Evolutionary conservation across 225 moss, liverwort and hornwort species (phyloP), one percentile per base, ranked within the genome.

Genomic region (Polytrichum formosum): DNA sequence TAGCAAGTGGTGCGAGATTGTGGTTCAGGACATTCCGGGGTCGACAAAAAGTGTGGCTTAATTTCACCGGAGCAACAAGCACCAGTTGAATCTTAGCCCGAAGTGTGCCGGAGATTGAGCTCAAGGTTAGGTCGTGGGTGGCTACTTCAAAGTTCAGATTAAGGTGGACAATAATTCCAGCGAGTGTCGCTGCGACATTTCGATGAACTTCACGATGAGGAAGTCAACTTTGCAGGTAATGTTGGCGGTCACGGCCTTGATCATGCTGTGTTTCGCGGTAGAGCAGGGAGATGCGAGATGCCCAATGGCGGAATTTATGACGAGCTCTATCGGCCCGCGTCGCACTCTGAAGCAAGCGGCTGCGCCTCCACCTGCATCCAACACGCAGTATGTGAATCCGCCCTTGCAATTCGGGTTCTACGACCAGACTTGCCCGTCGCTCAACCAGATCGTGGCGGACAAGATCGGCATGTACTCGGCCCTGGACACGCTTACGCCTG

Each of bases 401-500:
- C 25, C 68, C 25, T 54, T 83, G 65, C 62, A 83, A 68, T 78
- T 72, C 25, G 88, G 80, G 6, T 87, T 18, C 71, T 91, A 91
- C 74, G 67, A 64, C 37, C 28, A 56, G 37, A 78, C 76, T 10
- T 91, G 91, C 62, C 86, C 91, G 37, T 77, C 78, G 17, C 6
- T 81, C 53, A 70, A 70, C 54, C 64, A 73, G 54, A 88, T 90
- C 26, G 85, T 90, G 66, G 71, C 77, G 61, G 83, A 90, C 64
- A 66, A 77, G 25, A 78, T 91, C 26, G 76, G 79, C 69, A 65
- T 54, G 64, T 59, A 56, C 76, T 69, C 18, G 0, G 62, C 35
- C 21, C 63, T 69, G 72, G 90, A 93, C 64, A 74, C 73, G 23
- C 76, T 54, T 20, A 86, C 87, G 23, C 91, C 90, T 6, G 78